Evolutionary conservation across 805 yeast species (phyloP).

Genomic region (Ogataea corticis): DNA sequence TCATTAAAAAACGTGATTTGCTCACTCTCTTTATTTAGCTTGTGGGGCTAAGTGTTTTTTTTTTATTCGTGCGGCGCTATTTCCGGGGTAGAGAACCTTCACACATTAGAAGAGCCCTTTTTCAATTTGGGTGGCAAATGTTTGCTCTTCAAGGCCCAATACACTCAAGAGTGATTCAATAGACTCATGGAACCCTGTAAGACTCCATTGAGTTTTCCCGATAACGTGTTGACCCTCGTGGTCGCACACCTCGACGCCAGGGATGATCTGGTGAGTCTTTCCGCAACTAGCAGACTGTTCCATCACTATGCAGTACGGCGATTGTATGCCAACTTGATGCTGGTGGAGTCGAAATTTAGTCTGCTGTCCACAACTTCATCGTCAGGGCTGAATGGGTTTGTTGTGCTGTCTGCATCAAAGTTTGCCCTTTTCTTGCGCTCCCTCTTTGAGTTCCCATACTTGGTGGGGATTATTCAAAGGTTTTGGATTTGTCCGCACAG

Average conservation of each 20-base stretch:
- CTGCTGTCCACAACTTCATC: constrained; percentile 1
- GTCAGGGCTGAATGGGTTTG: constrained; percentile 1
- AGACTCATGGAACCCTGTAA: not conserved
- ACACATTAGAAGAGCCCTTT: not conserved
- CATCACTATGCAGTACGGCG: constrained; percentile 10
- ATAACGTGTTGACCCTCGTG: constrained; percentile 16
- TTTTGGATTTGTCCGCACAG: constrained; percentile 14
- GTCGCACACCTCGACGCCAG: constrained; percentile 6
- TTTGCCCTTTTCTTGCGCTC: constrained; percentile 10
- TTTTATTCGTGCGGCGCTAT: constrained; percentile 3
- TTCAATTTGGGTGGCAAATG: not conserved
- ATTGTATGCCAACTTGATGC: constrained; percentile 16
- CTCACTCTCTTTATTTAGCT: not conserved
- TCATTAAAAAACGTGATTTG: too few relatives aligned
- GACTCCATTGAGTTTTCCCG: constrained; percentile 8
- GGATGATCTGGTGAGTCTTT: constrained; percentile 15
- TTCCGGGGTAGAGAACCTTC: not conserved
- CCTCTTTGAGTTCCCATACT: not conserved
- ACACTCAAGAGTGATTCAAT: not conserved
- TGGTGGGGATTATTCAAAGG: constrained; percentile 16
- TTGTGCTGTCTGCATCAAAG: constrained; percentile 7
- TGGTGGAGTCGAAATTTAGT: constrained; percentile 14
- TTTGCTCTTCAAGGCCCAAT: too few relatives aligned
- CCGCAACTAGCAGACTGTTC: constrained; percentile 9
- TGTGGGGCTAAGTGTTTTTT: not conserved